Percentiles rank a stretch among this genome's conserved stretches.
phyloP scores from a whole-genome alignment of 306 rosid genomes.

The Sindora glabra region DNA sequence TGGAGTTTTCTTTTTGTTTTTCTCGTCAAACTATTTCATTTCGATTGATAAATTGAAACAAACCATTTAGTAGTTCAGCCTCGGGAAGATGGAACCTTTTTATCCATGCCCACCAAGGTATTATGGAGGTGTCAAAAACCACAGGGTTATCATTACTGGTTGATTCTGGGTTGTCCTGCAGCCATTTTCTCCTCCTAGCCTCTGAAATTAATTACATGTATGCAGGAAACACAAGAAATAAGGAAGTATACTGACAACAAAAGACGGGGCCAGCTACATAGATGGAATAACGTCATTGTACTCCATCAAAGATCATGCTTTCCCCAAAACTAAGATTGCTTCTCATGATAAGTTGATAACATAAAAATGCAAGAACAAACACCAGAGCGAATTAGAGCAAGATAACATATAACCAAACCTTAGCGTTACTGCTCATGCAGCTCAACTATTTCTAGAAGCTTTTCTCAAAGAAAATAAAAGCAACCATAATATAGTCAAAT shows the following conservation, averaged over 20 bases:
- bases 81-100: slow-evolving; percentile 97
- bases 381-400: no score
- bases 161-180: slow-evolving; percentile 74
- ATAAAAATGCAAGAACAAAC: no score
- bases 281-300: no score
- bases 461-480: no score
- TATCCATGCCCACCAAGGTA: slow-evolving; percentile 99
- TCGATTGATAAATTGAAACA: slow-evolving; percentile 11
- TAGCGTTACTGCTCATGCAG: no score
- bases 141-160: slow-evolving; percentile 70
- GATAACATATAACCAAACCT: no score
- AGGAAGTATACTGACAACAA: neutral
- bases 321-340: no score
- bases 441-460: no score
- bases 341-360: no score
- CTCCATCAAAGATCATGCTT: no score
- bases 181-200: slow-evolving; percentile 96
- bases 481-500: no score
- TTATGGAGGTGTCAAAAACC: slow-evolving; percentile 78
- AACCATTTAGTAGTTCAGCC: slow-evolving; percentile 92
- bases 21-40: neutral
- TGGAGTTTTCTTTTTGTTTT: neutral
- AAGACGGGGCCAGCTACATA: no score
- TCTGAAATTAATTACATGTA: slow-evolving; percentile 38
- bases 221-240: neutral